Base-by-base conservation (phyloP, 1,284 basidiomycete species). In the Apiotrichum sp. region DNA sequence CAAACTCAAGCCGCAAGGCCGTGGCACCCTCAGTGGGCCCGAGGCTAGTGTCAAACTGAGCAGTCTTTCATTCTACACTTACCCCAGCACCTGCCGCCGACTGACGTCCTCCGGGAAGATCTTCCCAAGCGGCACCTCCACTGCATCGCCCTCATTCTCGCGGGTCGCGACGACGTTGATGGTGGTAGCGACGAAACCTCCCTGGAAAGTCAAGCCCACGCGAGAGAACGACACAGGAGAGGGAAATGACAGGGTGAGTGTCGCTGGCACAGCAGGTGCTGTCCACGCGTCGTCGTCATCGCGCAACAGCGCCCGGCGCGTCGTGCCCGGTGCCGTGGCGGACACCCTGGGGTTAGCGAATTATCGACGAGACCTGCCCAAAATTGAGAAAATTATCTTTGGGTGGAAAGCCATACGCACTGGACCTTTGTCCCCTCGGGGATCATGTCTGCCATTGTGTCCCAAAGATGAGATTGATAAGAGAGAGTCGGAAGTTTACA, bases 141-240 rank as follows among this genome's bases (percentile, higher is more conserved):
- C 68, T 52, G 67, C 50, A 2, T 63, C 62, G 46, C 33, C 54
- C 55, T 16, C 61, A 50, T 33, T 55, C 53, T 38, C 36, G 36
- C 36, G 8, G 36, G 7, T 60, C 57, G 38, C 53, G 54, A 10
- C 57, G 59, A 0, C 71, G 55, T 53, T 64, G 70, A 64, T 55
- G 3, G 66, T 48, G 2, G 69, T 74, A 0, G 67, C 71, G 1
- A 72, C 71, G 52, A 78, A 78, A 0, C 76, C 76, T 38, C 76
- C 76, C 52, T 77, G 75, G 55, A 77, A 78, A 1, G 74, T 75
- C 22, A 77, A 52, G 1, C 70, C 69, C 7, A 78, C 40, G 8
- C 10, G 46, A 35, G 68, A 65, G 4, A 63, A 62, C 0, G 71
- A 41, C n/a, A 73, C 49, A 2, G 72, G 65, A 0, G 53, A 35